A percentile compares a stretch with the other conserved stretches of the same genome.
phyloP scores from a whole-genome alignment of 495 filamentous ascomycete genomes.

The Glarea lozoyensis region DNA sequence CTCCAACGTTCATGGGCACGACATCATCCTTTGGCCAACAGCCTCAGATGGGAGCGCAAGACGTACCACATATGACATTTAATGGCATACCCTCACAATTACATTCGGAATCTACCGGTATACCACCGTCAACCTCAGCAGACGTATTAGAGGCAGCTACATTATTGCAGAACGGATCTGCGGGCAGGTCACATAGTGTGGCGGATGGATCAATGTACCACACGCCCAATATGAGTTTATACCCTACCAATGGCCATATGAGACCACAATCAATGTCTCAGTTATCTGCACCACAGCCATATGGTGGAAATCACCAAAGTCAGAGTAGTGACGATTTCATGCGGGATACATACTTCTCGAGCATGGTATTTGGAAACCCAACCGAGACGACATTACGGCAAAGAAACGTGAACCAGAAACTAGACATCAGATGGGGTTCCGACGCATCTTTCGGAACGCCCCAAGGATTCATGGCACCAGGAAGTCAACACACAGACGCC shows the following conservation, averaged over 20 bases:
- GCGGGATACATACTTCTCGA: conserved; percentile 23
- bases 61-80: conserved; percentile 14
- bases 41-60: conserved; percentile 6
- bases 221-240: conserved; percentile 6
- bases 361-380: conserved; percentile 29
- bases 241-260: conserved; percentile 6
- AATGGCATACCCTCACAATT: conserved; percentile 11
- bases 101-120: conserved; percentile 14
- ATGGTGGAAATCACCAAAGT: conserved; percentile 2
- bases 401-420: conserved; percentile 12
- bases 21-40: conserved; percentile 52
- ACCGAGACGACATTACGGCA: conserved; percentile 2
- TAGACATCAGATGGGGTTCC: conserved; percentile 54
- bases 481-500: conserved; percentile 46
- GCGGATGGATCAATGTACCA: conserved; percentile 6
- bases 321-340: conserved; percentile 6
- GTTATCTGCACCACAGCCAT: conserved; percentile 1
- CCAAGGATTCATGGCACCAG: conserved; percentile 45
- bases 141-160: conserved; percentile 40
- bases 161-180: conserved; percentile 23
- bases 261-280: conserved; percentile 17
- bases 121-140: conserved; percentile 19
- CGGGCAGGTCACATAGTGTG: conserved; percentile 13
- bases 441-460: conserved; percentile 49
- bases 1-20: conserved; percentile 51